A percentile compares a stretch with the other conserved stretches of the same genome.
phyloP scores from a whole-genome alignment of 148 eudicot genomes.

The Fagopyrum homotropicum region DNA sequence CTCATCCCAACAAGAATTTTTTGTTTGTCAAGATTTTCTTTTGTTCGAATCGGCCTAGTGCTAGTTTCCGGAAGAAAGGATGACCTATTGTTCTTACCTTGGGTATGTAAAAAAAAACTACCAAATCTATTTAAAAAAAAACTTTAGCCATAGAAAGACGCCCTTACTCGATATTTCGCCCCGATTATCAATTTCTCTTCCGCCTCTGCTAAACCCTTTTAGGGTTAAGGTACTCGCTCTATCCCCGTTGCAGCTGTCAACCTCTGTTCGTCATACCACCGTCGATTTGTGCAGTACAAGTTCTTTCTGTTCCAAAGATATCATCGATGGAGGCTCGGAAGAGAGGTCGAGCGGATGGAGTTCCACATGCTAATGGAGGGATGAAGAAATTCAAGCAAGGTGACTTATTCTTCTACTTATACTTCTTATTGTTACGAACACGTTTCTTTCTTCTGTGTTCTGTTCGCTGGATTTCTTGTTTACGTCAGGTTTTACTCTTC shows the following conservation, averaged over 20 bases:
- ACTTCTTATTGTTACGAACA: neutral
- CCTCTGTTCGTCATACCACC: neutral
- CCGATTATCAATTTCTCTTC: neutral
- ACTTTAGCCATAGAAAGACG: no score
- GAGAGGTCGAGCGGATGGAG: slow-evolving; percentile 28
- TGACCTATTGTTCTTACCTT: no score
- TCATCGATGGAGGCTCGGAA: slow-evolving; percentile 36
- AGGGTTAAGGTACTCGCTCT: neutral
- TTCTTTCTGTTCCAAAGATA: neutral
- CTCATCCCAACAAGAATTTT: no score
- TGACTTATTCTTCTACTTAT: slow-evolving; percentile 12
- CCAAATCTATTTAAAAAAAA: no score
- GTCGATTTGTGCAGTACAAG: neutral
- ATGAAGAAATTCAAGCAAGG: slow-evolving; percentile 42
- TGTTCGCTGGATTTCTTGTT: neutral
- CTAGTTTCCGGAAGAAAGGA: no score
- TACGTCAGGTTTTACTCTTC: neutral
- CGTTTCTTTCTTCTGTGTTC: neutral
- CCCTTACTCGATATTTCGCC: neutral
- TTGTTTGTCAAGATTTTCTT: no score
- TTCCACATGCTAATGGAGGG: slow-evolving; percentile 34
- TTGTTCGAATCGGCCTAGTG: no score
- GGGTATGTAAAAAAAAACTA: no score
- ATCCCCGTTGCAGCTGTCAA: neutral
- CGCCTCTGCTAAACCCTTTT: slow-evolving; percentile 9